Evolutionary conservation across 2,329 filamentous ascomycete genomes (phyloP), one percentile per base, ranked within the genome.

Genomic region (Elsinoe ampelina): DNA sequence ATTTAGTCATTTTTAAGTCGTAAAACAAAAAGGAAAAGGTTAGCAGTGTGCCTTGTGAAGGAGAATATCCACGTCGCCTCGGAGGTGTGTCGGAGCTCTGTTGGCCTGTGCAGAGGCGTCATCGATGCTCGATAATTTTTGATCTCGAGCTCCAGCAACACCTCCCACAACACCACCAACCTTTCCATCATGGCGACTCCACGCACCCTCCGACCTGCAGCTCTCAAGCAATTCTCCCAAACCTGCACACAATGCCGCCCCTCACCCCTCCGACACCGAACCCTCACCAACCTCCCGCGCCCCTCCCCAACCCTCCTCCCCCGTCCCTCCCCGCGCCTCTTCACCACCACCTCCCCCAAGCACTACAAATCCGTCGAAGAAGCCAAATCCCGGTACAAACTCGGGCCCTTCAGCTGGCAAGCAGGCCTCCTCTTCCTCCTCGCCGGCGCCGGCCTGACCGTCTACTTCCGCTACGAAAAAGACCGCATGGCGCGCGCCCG

Each of bases 381-480:
- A 65, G 73, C 73, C 26, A 74, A 73, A 60, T 66, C 73, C 39
- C 67, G 70, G 30, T 69, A 75, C 63, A 70, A 69, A 51, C 70
- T 72, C 41, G 76, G 76, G 32, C 93, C 93, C 30, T 97, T 98
- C 76, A 95, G 91, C 55, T 91, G 88, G 83, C 92, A 89, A 73
- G 86, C 92, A 32, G 92, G 89, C 15, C 64, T 90, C 52, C 79
- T 98, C 61, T 97, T 98, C 75, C 78, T 97, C 62, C 68, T 80
- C 47, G 86, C 90, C 2, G 90, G 88, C 64, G 84, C 75, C 11
- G 85, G 83, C 26, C 78, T 98, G 66, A 84, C 90, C 59, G 82
- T 88, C 73, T 98, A 97, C 71, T 97, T 98, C 73, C 89, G 91
- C 66, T 83, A 84, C 65, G 93, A 98, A 72, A 97, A 97, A 77